Percentiles rank a stretch among this genome's conserved stretches.
phyloP scores from a whole-genome alignment of 805 yeast species.

The Lipomyces starkeyi region DNA sequence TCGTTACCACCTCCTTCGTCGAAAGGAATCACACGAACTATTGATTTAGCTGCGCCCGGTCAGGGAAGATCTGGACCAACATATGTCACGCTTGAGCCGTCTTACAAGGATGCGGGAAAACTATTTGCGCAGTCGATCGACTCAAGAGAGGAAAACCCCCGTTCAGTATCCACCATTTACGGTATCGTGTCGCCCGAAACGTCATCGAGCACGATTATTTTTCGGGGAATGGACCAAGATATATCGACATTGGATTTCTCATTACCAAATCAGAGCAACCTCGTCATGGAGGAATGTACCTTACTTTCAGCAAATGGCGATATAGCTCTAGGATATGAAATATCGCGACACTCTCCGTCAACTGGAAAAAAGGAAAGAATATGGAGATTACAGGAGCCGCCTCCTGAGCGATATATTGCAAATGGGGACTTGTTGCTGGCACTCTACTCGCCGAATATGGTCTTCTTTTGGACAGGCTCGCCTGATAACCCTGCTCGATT shows the following conservation, averaged over 20 bases:
- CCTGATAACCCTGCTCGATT: constrained; percentile 28
- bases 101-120: constrained; percentile 11
- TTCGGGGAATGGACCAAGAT: constrained; percentile 18
- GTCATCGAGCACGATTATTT: constrained; percentile 1
- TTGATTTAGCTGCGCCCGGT: constrained; percentile 20
- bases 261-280: constrained; percentile 24
- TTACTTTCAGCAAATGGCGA: constrained; percentile 13
- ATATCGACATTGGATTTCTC: constrained; percentile 12
- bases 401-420: constrained; percentile 24
- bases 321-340: constrained; percentile 11
- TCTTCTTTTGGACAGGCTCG: constrained; percentile 24
- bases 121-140: constrained; percentile 13
- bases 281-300: constrained; percentile 16
- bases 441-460: constrained; percentile 29
- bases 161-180: constrained; percentile 4
- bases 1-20: constrained; percentile 6
- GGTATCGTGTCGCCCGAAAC: constrained; percentile 14
- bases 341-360: constrained; percentile 6
- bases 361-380: constrained; percentile 14
- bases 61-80: constrained; percentile 25
- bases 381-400: constrained; percentile 17
- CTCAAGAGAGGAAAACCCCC: constrained; percentile 12
- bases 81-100: constrained; percentile 16
- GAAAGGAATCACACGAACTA: constrained; percentile 8
- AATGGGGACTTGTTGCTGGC: constrained; percentile 21